Base-by-base conservation (phyloP, 331 rosid genomes). In the Acacia pycnantha region DNA sequence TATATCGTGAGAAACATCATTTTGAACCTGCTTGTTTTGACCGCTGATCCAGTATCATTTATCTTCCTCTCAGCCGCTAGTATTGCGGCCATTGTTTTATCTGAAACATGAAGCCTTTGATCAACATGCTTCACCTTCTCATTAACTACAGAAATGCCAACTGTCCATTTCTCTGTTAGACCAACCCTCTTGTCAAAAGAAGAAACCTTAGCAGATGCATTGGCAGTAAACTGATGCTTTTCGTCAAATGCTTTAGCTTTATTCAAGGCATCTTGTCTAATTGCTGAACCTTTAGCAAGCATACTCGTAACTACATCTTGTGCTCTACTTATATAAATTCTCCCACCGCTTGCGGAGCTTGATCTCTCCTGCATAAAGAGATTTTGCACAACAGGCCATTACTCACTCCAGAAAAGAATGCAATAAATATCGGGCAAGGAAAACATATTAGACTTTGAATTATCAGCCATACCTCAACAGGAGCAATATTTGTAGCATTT, bases 231-330 rank as follows among this genome's bases (percentile, higher is more conserved):
- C 48, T 64, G 88, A 86, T 89, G 94, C 79, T 88, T 89, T 82
- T 89, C 93, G 79, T 92, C 91, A 81, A 92, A 92, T 74, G 91
- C 89, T 90, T 89, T 89, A 31, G 94, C 93, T 83, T 88, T 89
- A 82, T 85, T 92, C 82, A 89, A 21, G 4, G 92, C 92, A 85
- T 90, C 91, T 76, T 92, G 93, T 26, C 91, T 79, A 66, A 92
- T 88, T 40, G 92, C 88, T 26, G 91, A 88, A 65, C 94, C 87
- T 83, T 86, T 92, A 22, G 94, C 91, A 16, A 90, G 81, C 89
- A 92, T 77, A 77, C 54, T 82, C 18, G 91, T 87, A 53, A 92
- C 94, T 37, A 78, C 97, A 85, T 87, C 94, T 59, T 92, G 94
- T 70, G 94, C 97, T 87, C 27, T 88, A 77, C 77, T 85, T 27